Percentiles rank a stretch among this genome's conserved stretches.
Evolutionary conservation across 78 protist genomes (phyloP).

Genomic region (Monosiga brevicollis): DNA sequence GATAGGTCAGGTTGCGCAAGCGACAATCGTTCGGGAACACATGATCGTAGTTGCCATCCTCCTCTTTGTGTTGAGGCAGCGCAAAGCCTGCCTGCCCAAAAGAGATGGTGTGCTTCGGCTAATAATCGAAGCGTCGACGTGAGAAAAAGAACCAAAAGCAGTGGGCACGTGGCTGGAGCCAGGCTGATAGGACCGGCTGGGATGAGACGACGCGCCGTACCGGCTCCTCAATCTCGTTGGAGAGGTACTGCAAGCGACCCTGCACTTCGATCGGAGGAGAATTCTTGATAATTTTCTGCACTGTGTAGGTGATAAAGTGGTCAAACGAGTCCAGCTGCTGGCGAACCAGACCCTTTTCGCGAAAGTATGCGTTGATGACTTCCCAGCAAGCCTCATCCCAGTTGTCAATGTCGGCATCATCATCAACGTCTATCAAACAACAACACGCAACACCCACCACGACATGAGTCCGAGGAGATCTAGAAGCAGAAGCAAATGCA

Average conservation of each 20-base stretch:
- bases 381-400: slow-evolving; percentile 86
- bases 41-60: not conserved
- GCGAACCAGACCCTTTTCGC: slow-evolving; percentile 87
- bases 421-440: not conserved
- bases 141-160: slow-evolving; percentile 9
- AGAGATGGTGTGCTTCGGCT: not conserved
- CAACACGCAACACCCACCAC: not conserved
- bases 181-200: no score
- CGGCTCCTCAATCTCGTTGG: not conserved
- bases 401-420: not conserved
- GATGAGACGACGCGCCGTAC: no score
- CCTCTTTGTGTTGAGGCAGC: slow-evolving; percentile 7
- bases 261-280: slow-evolving; percentile 4
- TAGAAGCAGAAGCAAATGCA: not conserved
- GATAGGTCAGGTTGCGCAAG: slow-evolving; percentile 86
- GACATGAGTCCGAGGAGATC: not conserved
- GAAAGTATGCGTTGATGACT: slow-evolving; percentile 81
- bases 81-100: slow-evolving; percentile 36
- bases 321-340: slow-evolving; percentile 98
- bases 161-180: no score
- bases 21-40: slow-evolving; percentile 90
- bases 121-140: not conserved
- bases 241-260: not conserved
- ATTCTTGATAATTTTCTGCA: slow-evolving; percentile 79
- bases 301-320: slow-evolving; percentile 68